Percentiles rank a stretch among this genome's conserved stretches.
These are phyloP conservation scores for Tricholomella constricta DNA, from an alignment of 768 basidiomycete genomes.

Conservation along the genomic window DNA sequence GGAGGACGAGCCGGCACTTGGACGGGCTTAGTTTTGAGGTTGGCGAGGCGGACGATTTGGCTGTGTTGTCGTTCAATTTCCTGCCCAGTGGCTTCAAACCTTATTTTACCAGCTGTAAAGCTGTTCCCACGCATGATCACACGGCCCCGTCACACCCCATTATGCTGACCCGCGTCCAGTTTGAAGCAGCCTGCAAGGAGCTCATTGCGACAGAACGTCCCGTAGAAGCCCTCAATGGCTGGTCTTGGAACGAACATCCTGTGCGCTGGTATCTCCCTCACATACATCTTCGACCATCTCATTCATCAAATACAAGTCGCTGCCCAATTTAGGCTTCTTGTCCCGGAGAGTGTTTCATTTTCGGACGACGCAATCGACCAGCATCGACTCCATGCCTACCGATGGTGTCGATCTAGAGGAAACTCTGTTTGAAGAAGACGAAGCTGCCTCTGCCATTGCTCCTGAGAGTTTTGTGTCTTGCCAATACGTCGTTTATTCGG, in stretches of 20 bases:
- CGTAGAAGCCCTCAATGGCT: conserved; percentile 33
- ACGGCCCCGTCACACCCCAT: conserved; percentile 23
- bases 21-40: conserved; percentile 49
- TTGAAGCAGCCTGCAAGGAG: conserved; percentile 59
- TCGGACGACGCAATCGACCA: conserved; percentile 8
- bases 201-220: conserved; percentile 36
- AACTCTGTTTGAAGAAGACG: conserved; percentile 33
- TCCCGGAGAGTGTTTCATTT: conserved; percentile 35
- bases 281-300: conserved; percentile 1
- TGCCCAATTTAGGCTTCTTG: conserved; percentile 49
- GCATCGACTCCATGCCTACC: conserved; percentile 9
- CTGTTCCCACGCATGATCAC: conserved; percentile 43
- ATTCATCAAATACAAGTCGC: conserved; percentile 25
- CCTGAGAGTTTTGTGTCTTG: conserved; percentile 44
- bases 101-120: conserved; percentile 54
- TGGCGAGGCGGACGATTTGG: conserved; percentile 28
- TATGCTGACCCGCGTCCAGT: conserved; percentile 59
- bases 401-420: conserved; percentile 22
- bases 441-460: conserved; percentile 33
- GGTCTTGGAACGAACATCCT: conserved; percentile 64
- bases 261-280: conserved; percentile 38
- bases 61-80: conserved; percentile 29
- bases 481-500: conserved; percentile 76
- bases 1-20: conserved; percentile 46
- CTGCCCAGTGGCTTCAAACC: conserved; percentile 61